These are phyloP conservation scores for Torulaspora maleeae DNA, from an alignment of 805 yeast genomes.

Conservation along the genomic window DNA sequence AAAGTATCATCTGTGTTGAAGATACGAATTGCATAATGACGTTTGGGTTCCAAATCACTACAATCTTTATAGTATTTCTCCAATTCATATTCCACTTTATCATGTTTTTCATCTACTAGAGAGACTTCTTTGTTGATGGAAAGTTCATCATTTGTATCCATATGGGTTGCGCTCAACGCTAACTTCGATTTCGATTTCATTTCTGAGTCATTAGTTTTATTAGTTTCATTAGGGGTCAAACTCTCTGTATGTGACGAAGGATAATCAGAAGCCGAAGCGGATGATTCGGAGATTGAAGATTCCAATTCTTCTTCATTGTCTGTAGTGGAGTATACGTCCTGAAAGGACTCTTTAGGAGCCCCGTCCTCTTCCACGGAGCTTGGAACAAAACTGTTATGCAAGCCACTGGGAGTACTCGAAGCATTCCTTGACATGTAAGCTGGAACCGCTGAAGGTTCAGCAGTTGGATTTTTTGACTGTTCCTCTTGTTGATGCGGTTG, in stretches of 20 bases:
- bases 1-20: slow-evolving; percentile 84
- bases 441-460: background rate
- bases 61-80: slow-evolving; percentile 38
- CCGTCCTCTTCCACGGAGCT: background rate
- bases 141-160: slow-evolving; percentile 10
- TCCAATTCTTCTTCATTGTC: slow-evolving; percentile 2
- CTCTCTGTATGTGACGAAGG: slow-evolving; percentile 5
- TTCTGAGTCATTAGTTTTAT: background rate
- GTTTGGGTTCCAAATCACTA: slow-evolving; percentile 32
- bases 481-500: no score
- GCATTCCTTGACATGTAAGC: background rate
- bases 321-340: slow-evolving; percentile 5
- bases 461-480: background rate
- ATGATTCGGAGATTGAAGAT: slow-evolving; percentile 1
- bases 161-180: background rate
- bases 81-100: slow-evolving; percentile 37
- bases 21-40: slow-evolving; percentile 52
- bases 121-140: slow-evolving; percentile 7
- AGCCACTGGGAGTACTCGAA: background rate
- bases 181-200: background rate
- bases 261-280: slow-evolving; percentile 3
- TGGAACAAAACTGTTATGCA: background rate
- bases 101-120: slow-evolving; percentile 32
- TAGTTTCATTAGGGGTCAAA: background rate
- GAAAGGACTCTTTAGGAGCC: background rate